phyloP scores from a whole-genome alignment of 2,329 filamentous ascomycete species.

The Clathrospora elynae region DNA sequence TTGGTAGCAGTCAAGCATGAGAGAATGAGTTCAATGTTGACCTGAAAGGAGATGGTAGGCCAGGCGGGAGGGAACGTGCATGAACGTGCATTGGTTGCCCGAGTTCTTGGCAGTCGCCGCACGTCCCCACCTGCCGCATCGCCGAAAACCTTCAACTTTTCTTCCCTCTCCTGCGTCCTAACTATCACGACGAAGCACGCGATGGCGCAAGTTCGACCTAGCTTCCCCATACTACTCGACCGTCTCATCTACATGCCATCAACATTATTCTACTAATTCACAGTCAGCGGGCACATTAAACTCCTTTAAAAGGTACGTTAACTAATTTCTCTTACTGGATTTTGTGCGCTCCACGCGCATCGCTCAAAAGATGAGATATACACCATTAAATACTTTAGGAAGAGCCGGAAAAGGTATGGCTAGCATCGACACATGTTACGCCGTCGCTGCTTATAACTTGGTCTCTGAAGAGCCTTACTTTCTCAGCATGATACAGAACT shows the following conservation, averaged over 20 bases:
- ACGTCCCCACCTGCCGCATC: too few species aligned
- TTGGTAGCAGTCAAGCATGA: too few species aligned
- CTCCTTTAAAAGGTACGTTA: conserved; percentile 15
- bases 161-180: conserved; percentile 6
- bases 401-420: conserved; percentile 60
- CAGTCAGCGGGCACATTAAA: background rate
- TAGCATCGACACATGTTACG: conserved; percentile 56
- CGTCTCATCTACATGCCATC: background rate
- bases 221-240: background rate
- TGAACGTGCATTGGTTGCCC: too few species aligned
- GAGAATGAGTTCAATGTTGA: too few species aligned
- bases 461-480: conserved; percentile 48
- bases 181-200: too few species aligned
- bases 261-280: background rate
- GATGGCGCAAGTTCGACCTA: background rate
- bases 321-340: conserved; percentile 2
- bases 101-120: too few species aligned
- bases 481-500: background rate
- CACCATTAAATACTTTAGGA: conserved; percentile 52
- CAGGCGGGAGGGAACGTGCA: too few species aligned
- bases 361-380: conserved; percentile 43
- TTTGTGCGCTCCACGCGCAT: conserved; percentile 6
- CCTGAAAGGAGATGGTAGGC: too few species aligned
- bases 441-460: conserved; percentile 58
- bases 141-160: conserved; percentile 13